Conservation (phyloP, 345 rosid species). For the Kernera saxatilis region DNA sequence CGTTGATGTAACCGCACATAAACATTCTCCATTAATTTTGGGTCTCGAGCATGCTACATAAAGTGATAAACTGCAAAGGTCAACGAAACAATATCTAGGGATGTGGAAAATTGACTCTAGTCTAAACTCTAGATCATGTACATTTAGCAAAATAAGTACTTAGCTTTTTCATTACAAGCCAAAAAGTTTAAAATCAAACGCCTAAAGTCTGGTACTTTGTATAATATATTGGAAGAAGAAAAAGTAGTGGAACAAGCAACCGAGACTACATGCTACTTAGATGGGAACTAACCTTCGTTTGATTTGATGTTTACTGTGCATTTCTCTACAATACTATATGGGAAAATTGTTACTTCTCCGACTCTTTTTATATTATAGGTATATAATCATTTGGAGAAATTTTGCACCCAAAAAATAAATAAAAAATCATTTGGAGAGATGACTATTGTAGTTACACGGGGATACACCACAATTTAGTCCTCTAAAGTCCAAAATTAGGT, state of each 20-base stretch:
- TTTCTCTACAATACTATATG: too few species aligned
- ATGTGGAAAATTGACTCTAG: background rate
- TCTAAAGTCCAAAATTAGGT: conserved; percentile 26
- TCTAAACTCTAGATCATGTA: background rate
- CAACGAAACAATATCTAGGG: conserved; percentile 4
- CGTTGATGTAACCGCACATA: background rate
- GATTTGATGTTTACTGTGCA: background rate
- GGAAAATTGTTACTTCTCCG: background rate
- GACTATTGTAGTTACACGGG: background rate
- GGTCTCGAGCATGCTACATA: conserved; percentile 16
- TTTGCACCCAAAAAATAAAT: too few species aligned
- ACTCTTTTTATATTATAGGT: background rate
- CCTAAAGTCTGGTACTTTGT: background rate
- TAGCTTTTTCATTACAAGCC: background rate
- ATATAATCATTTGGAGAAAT: conserved; percentile 5
- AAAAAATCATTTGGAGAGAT: conserved; percentile 4
- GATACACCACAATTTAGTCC: background rate
- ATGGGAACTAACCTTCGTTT: background rate
- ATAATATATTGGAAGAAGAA: background rate
- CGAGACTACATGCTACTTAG: too few species aligned
- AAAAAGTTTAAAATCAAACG: background rate
- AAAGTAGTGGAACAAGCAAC: background rate
- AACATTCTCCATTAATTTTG: background rate
- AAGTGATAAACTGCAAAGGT: conserved; percentile 4
- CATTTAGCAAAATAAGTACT: background rate